Evolutionary conservation across 768 basidiomycete genomes (phyloP), one percentile per base, ranked within the genome.

Genomic region (Mycena crocata): DNA sequence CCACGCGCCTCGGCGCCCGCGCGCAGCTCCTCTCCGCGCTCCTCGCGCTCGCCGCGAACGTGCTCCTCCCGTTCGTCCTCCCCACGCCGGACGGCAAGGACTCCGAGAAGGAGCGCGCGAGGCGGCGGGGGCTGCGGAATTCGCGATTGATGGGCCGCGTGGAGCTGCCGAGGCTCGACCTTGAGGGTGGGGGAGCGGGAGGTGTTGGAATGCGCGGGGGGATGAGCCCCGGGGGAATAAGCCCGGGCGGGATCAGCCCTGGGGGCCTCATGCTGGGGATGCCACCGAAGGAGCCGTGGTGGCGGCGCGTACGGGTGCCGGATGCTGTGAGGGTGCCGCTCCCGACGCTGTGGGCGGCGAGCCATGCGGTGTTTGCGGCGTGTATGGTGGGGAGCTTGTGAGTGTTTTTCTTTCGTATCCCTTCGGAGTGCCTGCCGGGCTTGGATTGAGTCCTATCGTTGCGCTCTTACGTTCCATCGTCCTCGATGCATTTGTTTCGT

Each of bases 321-420:
- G 83, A 84, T 59, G 76, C 78, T 56, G 52, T 88, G 64, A 86
- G 87, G 74, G 75, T 94, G 0, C 84, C 90, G 71, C 80, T 95
- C 19, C 85, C 87, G 3, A 88, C 83, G 31, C 73, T 96, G 14
- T 98, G 96, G 96, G 90, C 93, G 23, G 73, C 87, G 35, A 89
- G 90, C 51, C 93, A 95, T 76, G 73, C 88, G 19, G 72, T 95
- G 14, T 93, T 99, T 71, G 88, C 91, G 0, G 67, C 72, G 0
- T 92, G 92, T 73, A 96, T 98, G 93, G 81, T 90, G 44, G 88
- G 87, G 35, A 96, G 93, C 15, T 90, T 92, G 94, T 97, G 74
- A 78, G 93, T 87, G 21, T 71, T 45, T 61, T 56, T 39, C 48
- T 58, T 50, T 23, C 4, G 58, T 39, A 30, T 21, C 32, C 26